These are phyloP conservation scores for Quercus lobata DNA, from an alignment of 331 rosid species.

Conservation along the genomic window DNA sequence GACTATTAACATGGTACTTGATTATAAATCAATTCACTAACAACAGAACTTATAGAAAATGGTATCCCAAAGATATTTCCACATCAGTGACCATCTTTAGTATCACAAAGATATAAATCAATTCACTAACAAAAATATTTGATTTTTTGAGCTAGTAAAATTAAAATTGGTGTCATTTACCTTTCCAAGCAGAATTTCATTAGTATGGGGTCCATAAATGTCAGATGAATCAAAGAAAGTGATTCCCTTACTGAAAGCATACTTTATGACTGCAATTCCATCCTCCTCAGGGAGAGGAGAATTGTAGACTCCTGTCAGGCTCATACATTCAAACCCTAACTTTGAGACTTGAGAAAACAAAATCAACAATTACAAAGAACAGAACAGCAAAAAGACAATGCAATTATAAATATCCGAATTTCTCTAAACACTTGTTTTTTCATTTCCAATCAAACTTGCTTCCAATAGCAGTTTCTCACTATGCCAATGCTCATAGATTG, in stretches of 20 bases:
- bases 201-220: neutral
- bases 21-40: neutral
- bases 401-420: no score
- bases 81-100: neutral
- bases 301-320: slow-evolving; percentile 24
- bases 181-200: neutral
- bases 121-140: neutral
- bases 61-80: neutral
- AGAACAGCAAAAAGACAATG: neutral
- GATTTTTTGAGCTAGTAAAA: no score
- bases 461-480: neutral
- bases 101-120: neutral
- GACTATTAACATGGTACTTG: neutral
- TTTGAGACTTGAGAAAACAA: slow-evolving; percentile 25
- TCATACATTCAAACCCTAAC: slow-evolving; percentile 36
- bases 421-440: no score
- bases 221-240: slow-evolving; percentile 4
- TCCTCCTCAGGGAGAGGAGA: neutral
- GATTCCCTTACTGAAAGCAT: neutral
- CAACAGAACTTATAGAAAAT: neutral
- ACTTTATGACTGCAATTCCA: no score
- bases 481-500: no score
- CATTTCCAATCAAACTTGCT: neutral
- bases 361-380: neutral
- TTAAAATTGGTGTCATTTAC: neutral